phyloP scores from a whole-genome alignment of 1,139 yeast genomes.

The Protomyces gravidus region DNA sequence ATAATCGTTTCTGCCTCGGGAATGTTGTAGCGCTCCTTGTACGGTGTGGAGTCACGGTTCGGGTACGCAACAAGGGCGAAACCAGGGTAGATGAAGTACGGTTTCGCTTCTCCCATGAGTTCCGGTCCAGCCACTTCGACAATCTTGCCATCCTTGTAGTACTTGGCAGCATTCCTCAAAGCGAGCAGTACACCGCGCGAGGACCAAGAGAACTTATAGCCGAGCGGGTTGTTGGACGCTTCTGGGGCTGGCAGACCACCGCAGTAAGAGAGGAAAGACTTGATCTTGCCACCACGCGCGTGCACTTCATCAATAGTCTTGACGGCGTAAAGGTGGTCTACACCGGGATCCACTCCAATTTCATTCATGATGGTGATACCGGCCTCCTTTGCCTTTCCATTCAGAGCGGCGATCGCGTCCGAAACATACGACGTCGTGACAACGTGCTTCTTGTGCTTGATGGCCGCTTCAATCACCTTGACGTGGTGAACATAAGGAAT shows the following conservation, averaged over 20 bases:
- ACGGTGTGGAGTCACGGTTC: constrained; percentile 94
- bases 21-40: constrained; percentile 82
- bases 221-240: constrained; percentile 93
- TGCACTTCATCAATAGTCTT: constrained; percentile 98
- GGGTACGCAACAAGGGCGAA: constrained; percentile 93
- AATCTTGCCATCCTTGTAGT: constrained; percentile 78
- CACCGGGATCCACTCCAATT: constrained; percentile 95
- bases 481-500: constrained; percentile 96
- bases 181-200: constrained; percentile 97
- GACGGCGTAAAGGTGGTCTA: constrained; percentile 96
- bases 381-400: constrained; percentile 71
- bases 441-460: constrained; percentile 83
- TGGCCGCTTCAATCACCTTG: constrained; percentile 86
- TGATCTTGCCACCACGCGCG: constrained; percentile 82
- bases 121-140: constrained; percentile 81
- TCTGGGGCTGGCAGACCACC: constrained; percentile 99
- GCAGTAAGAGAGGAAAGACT: constrained; percentile 90
- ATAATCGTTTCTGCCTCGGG: constrained; percentile 97
- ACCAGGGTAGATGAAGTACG: constrained; percentile 94
- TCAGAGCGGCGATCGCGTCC: constrained; percentile 80
- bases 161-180: constrained; percentile 85
- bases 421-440: constrained; percentile 95
- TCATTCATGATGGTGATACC: constrained; percentile 90
- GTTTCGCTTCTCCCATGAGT: constrained; percentile 91
- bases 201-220: constrained; percentile 98